Percentiles rank a stretch among this genome's conserved stretches.
phyloP scores from a whole-genome alignment of 2,329 filamentous ascomycete genomes.

The Exophiala aquamarina region DNA sequence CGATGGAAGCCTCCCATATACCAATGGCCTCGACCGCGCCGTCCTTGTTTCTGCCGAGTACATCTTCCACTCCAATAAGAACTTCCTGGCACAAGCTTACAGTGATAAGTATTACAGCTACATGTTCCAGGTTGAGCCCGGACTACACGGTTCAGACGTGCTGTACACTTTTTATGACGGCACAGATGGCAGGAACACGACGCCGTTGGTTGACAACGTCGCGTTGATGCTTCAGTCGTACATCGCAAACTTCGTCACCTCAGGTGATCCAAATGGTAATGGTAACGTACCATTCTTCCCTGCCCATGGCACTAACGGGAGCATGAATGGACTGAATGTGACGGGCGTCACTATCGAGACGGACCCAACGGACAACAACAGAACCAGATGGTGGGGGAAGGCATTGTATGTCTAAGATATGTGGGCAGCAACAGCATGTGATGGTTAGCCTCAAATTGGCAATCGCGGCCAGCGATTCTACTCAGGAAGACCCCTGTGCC shows the following conservation, averaged over 20 bases:
- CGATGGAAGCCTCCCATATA: slow-evolving; percentile 49
- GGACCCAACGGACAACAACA: slow-evolving; percentile 48
- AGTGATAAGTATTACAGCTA: slow-evolving; percentile 53
- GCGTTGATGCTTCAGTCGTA: slow-evolving; percentile 38
- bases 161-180: slow-evolving; percentile 53
- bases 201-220: slow-evolving; percentile 33
- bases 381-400: slow-evolving; percentile 57
- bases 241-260: slow-evolving; percentile 36
- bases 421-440: too few species aligned
- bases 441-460: too few species aligned
- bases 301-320: slow-evolving; percentile 46
- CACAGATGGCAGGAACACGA: slow-evolving; percentile 31
- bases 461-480: too few species aligned
- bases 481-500: too few species aligned
- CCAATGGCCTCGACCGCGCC: slow-evolving; percentile 43
- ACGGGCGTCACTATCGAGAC: slow-evolving; percentile 40
- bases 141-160: slow-evolving; percentile 53
- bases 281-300: slow-evolving; percentile 44
- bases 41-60: slow-evolving; percentile 44
- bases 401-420: slow-evolving; percentile 38
- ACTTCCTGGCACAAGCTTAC: slow-evolving; percentile 52
- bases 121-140: slow-evolving; percentile 53
- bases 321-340: slow-evolving; percentile 45
- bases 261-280: slow-evolving; percentile 34
- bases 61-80: slow-evolving; percentile 53